Evolutionary conservation across 768 basidiomycete species (phyloP).

Genomic region (Daedaleopsis sinensis): DNA sequence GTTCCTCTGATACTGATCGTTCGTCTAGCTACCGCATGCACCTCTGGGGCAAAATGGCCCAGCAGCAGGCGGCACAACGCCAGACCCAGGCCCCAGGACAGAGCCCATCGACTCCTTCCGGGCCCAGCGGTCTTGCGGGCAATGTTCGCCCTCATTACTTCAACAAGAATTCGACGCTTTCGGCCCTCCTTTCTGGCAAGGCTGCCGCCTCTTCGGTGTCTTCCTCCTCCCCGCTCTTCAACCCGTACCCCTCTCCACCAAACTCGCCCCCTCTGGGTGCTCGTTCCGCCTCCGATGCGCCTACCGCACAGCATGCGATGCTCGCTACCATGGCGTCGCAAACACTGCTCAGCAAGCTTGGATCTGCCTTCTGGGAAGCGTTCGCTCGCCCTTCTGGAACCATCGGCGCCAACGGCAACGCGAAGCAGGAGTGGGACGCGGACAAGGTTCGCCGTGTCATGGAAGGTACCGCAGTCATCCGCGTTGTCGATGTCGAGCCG

Average conservation of each 20-base stretch:
- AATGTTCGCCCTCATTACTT: constrained; percentile 44
- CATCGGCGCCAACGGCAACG: constrained; percentile 21
- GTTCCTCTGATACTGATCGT: neutral
- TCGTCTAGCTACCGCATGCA: constrained; percentile 76
- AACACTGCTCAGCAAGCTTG: constrained; percentile 72
- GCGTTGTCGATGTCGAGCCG: constrained; percentile 75
- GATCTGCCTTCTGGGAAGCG: constrained; percentile 86
- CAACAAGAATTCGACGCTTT: constrained; percentile 31
- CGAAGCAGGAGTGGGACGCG: constrained; percentile 48
- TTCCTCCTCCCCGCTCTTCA: neutral
- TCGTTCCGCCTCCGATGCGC: constrained; percentile 37
- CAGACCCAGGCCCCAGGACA: constrained; percentile 31
- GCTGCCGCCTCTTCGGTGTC: constrained; percentile 28
- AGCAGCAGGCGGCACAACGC: constrained; percentile 57
- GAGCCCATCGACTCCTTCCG: constrained; percentile 15
- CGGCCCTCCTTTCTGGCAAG: constrained; percentile 51
- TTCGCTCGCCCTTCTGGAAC: constrained; percentile 52
- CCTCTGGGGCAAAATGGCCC: constrained; percentile 88
- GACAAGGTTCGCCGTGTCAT: constrained; percentile 83
- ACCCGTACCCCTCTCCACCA: constrained; percentile 47
- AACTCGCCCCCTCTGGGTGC: constrained; percentile 40
- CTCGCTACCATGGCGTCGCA: constrained; percentile 78
- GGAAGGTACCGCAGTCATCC: constrained; percentile 80
- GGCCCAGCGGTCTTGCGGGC: constrained; percentile 33
- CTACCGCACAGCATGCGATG: constrained; percentile 47